phyloP scores from a whole-genome alignment of 2,329 filamentous ascomycete genomes.

The Colletotrichum siamense region DNA sequence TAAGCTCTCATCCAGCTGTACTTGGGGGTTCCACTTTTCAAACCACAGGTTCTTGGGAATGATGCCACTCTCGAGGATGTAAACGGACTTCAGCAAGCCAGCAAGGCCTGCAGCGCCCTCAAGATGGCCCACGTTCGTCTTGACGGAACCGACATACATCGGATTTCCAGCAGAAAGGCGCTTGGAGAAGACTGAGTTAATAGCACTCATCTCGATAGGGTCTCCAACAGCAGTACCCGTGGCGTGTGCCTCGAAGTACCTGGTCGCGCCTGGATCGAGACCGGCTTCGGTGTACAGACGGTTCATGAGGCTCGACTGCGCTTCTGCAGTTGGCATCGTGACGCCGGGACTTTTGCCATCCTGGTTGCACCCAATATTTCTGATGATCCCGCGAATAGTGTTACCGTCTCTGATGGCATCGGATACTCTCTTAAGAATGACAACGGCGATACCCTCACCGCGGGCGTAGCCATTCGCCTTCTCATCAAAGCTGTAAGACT shows the following conservation, averaged over 20 bases:
- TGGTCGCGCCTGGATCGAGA: conserved; percentile 22
- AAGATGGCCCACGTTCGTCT: conserved; percentile 30
- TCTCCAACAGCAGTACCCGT: conserved; percentile 54
- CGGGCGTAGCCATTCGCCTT: conserved; percentile 53
- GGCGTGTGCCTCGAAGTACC: conserved; percentile 26
- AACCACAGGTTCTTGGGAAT: conserved; percentile 4
- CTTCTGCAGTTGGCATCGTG: conserved; percentile 40
- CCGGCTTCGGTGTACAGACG: conserved; percentile 28
- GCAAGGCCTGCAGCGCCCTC: conserved; percentile 26
- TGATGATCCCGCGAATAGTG: conserved; percentile 36
- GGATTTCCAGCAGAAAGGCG: conserved; percentile 31
- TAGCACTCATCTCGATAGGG: conserved; percentile 54
- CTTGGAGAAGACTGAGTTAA: conserved; percentile 46
- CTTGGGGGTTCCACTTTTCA: conserved; percentile 20
- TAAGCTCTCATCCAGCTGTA: conserved; percentile 26
- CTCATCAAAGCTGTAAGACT: conserved; percentile 39
- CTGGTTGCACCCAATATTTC: conserved; percentile 37
- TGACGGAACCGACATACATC: conserved; percentile 26
- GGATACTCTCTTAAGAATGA: conserved; percentile 49
- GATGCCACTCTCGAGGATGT: not conserved
- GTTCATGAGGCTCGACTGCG: not conserved
- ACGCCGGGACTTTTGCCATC: conserved; percentile 50
- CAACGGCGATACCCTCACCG: conserved; percentile 49
- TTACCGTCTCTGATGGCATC: conserved; percentile 45
- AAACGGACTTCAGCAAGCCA: conserved; percentile 3